Evolutionary conservation across 768 basidiomycete genomes (phyloP), one percentile per base, ranked within the genome.

Genomic region (Kwoniella bestiolae): DNA sequence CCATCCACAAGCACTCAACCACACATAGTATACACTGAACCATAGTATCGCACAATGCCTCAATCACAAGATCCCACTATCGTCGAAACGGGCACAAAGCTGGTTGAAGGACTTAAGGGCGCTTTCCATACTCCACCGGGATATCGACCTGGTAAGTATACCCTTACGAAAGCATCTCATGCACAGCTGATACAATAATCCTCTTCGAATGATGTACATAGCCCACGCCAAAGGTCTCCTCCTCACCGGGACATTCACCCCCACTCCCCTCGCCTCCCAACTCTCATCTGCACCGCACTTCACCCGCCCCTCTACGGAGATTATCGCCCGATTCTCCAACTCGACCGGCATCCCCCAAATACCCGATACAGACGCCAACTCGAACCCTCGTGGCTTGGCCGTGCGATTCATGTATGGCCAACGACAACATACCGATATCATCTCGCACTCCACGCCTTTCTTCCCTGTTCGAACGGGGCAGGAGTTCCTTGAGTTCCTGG

Each of bases 361-460:
- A 56, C 60, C 68, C 35, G 71, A 72, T 53, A 72, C 65, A 0
- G 71, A 72, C 51, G 56, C 68, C 6, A 72, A 67, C 46, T 65
- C 53, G 32, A 66, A 72, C 41, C 71, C 71, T 18, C 68, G 68
- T 29, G 71, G 71, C 2, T 53, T 72, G 12, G 68, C 68, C 29
- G 35, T 69, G 18, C 65, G 71, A 11, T 72, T 72, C 62, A 18
- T 47, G 16, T 53, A 67, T 21, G 68, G 53, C 23, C 35, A 58
- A 14, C 52, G 56, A 29, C 25, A 18, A 14, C 71, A 72, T 56
- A 72, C 71, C n/a, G 71, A 72, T 57, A 72, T 72, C 65, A 51
- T 72, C 66, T 50, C 66, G 23, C 71, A 72, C 34, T 63, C 65
- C 12, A 65, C 68, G 3, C 61, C 60, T 28, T 58, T 52, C 14